phyloP scores from a whole-genome alignment of 768 basidiomycete species.

The Termitomyces sp. region DNA sequence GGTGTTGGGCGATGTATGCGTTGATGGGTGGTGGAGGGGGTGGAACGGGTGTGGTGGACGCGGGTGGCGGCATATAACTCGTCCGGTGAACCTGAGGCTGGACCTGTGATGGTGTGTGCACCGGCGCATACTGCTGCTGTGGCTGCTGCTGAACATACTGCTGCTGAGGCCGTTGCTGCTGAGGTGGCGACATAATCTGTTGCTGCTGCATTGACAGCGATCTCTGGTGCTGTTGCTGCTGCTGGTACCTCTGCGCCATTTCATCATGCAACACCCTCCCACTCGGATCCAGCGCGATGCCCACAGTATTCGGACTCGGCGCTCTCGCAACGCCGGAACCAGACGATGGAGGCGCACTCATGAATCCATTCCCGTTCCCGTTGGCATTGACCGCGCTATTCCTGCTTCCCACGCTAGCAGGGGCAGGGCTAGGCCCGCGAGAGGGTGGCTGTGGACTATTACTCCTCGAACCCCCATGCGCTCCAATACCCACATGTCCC shows the following conservation, averaged over 20 bases:
- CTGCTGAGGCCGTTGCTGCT: conserved; percentile 20
- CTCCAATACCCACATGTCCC: conserved; percentile 81
- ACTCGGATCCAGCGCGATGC: conserved; percentile 75
- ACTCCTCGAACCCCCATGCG: conserved; percentile 53
- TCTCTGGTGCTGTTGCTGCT: conserved; percentile 26
- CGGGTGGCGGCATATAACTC: conserved; percentile 25
- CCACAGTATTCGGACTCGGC: conserved; percentile 74
- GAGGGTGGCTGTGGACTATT: conserved; percentile 58
- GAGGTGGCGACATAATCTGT: conserved; percentile 18
- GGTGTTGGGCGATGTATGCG: conserved; percentile 31
- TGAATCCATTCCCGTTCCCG: conserved; percentile 27
- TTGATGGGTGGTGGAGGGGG: conserved; percentile 25
- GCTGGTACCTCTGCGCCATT: conserved; percentile 58
- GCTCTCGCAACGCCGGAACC: conserved; percentile 37
- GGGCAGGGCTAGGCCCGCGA: conserved; percentile 49
- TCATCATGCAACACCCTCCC: conserved; percentile 80
- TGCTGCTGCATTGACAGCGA: conserved; percentile 12
- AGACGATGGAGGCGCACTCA: conserved; percentile 28
- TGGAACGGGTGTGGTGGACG: conserved; percentile 12
- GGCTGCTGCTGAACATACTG: conserved; percentile 19
- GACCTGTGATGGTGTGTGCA: conserved; percentile 23
- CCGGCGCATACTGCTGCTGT: conserved; percentile 5
- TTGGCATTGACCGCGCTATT: conserved; percentile 9
- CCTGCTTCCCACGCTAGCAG: conserved; percentile 9
- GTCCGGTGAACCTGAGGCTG: conserved; percentile 14